Conservation (phyloP, 352 stramenopile genomes). For the Phytopythium boreale region DNA sequence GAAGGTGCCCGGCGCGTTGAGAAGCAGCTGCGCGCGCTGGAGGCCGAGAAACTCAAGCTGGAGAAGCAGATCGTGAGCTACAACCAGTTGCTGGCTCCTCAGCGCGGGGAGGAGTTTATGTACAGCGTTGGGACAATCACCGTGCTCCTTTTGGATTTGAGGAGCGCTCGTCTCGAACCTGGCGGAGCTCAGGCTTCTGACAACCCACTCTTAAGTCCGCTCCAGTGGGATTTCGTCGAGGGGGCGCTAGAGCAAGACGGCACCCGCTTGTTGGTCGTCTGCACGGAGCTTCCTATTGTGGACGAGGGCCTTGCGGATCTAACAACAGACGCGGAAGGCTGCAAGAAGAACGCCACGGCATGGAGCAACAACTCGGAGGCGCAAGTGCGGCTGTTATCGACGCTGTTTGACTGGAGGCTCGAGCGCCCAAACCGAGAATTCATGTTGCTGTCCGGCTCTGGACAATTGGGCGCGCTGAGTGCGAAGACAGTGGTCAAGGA, state of each 20-base stretch:
- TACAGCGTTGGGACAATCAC: constrained; percentile 38
- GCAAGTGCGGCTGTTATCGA: constrained; percentile 40
- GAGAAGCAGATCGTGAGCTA: constrained; percentile 59
- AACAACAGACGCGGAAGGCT: not conserved
- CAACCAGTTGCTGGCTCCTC: constrained; percentile 53
- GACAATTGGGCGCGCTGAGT: constrained; percentile 24
- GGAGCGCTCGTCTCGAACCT: constrained; percentile 46
- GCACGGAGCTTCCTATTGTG: constrained; percentile 45
- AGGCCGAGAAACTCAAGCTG: constrained; percentile 44
- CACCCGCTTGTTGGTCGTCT: constrained; percentile 43
- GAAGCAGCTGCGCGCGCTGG: constrained; percentile 45
- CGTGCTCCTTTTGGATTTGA: constrained; percentile 63
- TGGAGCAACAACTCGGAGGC: constrained; percentile 35
- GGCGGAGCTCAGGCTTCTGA: constrained; percentile 55
- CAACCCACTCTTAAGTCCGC: constrained; percentile 49
- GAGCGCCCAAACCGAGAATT: constrained; percentile 39
- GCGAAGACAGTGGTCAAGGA: constrained; percentile 43
- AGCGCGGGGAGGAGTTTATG: constrained; percentile 61
- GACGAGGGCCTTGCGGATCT: constrained; percentile 19
- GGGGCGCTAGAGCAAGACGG: constrained; percentile 26
- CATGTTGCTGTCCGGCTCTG: constrained; percentile 41
- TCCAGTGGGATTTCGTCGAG: constrained; percentile 64
- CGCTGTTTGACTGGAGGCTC: constrained; percentile 76
- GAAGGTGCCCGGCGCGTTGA: constrained; percentile 57
- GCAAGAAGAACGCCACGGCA: constrained; percentile 24